Base-by-base conservation (phyloP, 352 stramenopile species). In the Phytophthora citrophthora region DNA sequence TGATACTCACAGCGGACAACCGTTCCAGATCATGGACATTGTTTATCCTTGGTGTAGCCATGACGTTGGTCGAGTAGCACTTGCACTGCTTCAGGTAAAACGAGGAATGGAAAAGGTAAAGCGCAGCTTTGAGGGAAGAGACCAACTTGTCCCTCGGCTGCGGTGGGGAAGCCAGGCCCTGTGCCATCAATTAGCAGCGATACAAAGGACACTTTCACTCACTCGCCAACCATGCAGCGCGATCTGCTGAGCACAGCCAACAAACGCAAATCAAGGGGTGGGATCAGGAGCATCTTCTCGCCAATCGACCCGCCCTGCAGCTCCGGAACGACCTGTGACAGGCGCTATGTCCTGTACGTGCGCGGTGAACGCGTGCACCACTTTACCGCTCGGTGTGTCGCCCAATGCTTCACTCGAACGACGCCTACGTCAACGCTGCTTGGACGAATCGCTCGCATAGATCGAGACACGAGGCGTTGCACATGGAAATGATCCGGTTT, bases 1-100 rank as follows among this genome's bases (percentile, higher is more conserved):
- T 41, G 18, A 55, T 65, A 51, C 69, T 76, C 43, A 81, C 27
- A 24, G 70, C 74, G n/a, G 72, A 77, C 23, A 77, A 32, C 6
- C 72, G 64, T 40, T 77, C 68, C 49, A 62, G 15, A 45, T 67
- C 26, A 61, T 51, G 40, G 45, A 65, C 15, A 23, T 74, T 48
- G 39, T 7, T 55, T 34, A 52, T 49, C 26, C 32, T 54, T 31
- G 49, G 51, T 49, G 46, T 61, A 39, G 47, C 52, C 65, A 57
- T 66, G 34, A 34, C 29, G 40, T 55, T 44, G 47, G 7, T 36
- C 6, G 5, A 29, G 16, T 49, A 31, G 5, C 20, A 27, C 47
- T 64, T 51, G 57, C 39, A 27, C 15, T n/a, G 47, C 23, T 32
- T 41, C 12, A 43, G 20, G 49, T 41, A 66, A 66, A 60, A 59